Conservation (phyloP, 495 filamentous ascomycete species). For the Aspergillus coremiiformis region DNA sequence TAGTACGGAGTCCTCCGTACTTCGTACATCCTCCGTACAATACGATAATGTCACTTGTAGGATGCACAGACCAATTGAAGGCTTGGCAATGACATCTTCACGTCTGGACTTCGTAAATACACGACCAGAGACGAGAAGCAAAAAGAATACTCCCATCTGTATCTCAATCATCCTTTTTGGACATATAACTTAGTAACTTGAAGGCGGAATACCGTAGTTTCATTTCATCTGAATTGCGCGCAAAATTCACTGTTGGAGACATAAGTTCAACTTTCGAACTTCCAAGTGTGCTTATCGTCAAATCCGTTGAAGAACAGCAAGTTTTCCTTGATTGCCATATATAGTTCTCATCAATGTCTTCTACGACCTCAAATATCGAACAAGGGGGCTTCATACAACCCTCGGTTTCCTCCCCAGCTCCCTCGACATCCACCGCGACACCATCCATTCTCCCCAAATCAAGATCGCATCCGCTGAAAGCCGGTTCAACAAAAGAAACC, state of each 20-base stretch:
- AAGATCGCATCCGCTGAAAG: conserved; percentile 53
- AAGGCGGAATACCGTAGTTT: too few species aligned
- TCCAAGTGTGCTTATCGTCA: too few species aligned
- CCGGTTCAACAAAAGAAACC: conserved; percentile 71
- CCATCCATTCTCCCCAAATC: conserved; percentile 52
- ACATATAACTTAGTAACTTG: too few species aligned
- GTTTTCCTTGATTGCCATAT: background rate
- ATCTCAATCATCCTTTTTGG: too few species aligned
- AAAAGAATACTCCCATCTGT: too few species aligned
- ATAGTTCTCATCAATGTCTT: conserved; percentile 2
- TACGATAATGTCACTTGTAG: too few species aligned
- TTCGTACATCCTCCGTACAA: too few species aligned
- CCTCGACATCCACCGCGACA: conserved; percentile 40
- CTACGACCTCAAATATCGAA: conserved; percentile 7
- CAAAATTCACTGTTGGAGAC: background rate
- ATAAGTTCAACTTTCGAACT: background rate
- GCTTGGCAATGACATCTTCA: conserved; percentile 36
- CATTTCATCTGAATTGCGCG: background rate
- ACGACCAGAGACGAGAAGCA: background rate
- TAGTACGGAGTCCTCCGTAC: too few species aligned
- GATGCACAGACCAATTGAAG: conserved; percentile 29
- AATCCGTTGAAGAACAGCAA: too few species aligned
- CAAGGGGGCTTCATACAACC: conserved; percentile 45
- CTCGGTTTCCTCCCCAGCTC: conserved; percentile 48
- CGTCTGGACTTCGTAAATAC: background rate